Base-by-base conservation (phyloP, 352 stramenopile genomes). In the Globisporangium middletonii region DNA sequence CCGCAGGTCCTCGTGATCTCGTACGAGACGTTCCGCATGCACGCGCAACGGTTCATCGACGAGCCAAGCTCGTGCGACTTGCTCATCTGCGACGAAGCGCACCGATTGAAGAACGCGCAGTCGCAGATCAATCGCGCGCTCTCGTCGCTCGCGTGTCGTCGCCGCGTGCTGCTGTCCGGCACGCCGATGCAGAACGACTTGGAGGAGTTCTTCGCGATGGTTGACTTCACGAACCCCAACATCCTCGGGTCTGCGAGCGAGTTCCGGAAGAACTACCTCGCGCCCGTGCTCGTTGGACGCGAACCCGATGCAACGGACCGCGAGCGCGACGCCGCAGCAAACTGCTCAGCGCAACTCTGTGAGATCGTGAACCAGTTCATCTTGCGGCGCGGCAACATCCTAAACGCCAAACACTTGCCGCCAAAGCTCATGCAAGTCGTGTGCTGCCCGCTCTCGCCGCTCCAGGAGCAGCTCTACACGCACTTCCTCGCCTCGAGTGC, bases 161-260 rank as follows among this genome's bases (percentile, higher is more conserved):
- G 95, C 15, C 85, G 97, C 38, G 88, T 99, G 6, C 66, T 99
- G 42, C 66, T 99, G 4, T 98, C 96, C 0, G 97, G 97, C 33
- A 99, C 97, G 18, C 97, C 96, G 2, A 98, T 99, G 94, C 96
- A 99, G 62, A 99, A 99, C 64, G 96, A 99, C 75, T 69, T 99
- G 16, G 87, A 98, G 54, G 97, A 99, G 63, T 99, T 99, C 64
- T 99, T 94, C 63, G 96, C 97, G 7, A 99, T 99, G 96, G 96
- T 93, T 8, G 83, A 93, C 53, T 94, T 95, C 52, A 94, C 87
- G 0, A 95, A 93, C 53, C 83, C 85, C 4, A 87, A 89, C 57
- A 91, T 96, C 44, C 71, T 94, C 15, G 87, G 83, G 5, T 73
- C 75, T 0, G 73, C 81, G 43, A 89, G 72, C 38, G 90, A 98